phyloP scores from a whole-genome alignment of 1,139 yeast genomes.

The Suhomyces maxii region DNA sequence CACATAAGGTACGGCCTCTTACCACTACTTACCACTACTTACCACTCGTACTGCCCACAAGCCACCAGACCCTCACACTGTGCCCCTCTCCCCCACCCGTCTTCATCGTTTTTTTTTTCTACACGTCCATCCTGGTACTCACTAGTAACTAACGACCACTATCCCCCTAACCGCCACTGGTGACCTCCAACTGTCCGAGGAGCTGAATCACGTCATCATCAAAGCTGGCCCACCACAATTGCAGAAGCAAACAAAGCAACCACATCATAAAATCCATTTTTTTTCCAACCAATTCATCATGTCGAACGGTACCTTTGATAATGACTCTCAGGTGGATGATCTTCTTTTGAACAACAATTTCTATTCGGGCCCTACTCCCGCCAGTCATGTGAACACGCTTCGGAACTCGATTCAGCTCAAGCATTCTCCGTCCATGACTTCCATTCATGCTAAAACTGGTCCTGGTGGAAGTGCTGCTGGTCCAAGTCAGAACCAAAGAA shows the following conservation, averaged over 20 bases:
- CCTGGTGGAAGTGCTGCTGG: background rate
- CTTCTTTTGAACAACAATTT: slow-evolving; percentile 18
- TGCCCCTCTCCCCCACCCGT: no score
- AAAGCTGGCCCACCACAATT: no score
- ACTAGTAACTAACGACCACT: no score
- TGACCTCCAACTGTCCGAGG: no score
- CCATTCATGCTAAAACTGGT: slow-evolving; percentile 16
- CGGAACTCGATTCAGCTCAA: slow-evolving; percentile 52
- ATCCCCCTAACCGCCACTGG: no score
- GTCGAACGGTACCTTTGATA: slow-evolving; percentile 2
- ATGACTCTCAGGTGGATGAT: slow-evolving; percentile 11
- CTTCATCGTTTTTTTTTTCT: no score
- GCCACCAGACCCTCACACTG: no score
- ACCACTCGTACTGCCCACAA: no score
- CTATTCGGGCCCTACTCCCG: slow-evolving; percentile 30
- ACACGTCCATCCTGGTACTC: no score
- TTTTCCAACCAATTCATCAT: background rate
- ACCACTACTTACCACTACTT: background rate
- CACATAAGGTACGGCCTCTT: background rate
- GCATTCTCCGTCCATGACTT: slow-evolving; percentile 37
- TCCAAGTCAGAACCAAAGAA: slow-evolving; percentile 16
- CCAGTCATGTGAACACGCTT: slow-evolving; percentile 47
- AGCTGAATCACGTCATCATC: no score
- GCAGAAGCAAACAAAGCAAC: no score
- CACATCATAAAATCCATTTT: no score